Base-by-base conservation (phyloP, 1,284 basidiomycete species). In the Xerocomus amazonicus region DNA sequence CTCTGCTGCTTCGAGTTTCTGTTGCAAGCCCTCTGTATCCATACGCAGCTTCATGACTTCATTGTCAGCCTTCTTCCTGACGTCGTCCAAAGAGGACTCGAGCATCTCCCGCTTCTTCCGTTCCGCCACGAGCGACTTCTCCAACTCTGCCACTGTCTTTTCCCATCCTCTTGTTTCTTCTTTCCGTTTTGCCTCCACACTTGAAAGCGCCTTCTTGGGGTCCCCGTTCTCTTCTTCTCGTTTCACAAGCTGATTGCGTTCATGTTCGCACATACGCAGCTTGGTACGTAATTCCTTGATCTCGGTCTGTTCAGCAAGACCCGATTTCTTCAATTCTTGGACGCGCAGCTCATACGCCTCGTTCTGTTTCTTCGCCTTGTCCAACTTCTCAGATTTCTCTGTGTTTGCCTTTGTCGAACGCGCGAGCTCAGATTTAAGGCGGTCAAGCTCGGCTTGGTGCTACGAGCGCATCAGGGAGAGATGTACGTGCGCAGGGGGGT, bases 281-380 rank as follows among this genome's bases (percentile, higher is more conserved):
- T 83, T 87, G 37, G 71, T 59, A 9, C 78, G 75, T 2, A 86
- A 66, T 17, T 82, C 82, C 58, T 80, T 85, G 56, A 85, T 63
- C 61, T 88, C 84, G 0, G 69, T 64, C 58, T 85, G 79, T 47
- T 84, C 81, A 0, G 70, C 53, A 2, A 66, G 52, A n/a, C 69
- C 65, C 9, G 66, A 52, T 56, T 77, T 81, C 65, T 78, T 84
- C 47, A 81, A 66, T 41, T 86, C 86, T 41, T 81, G 79, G 1
- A 83, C 53, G 29, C 78, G 75, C 12, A 62, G 56, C 28, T 86
- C 83, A 38, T 81, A 72, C 3, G 69, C 50, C 0, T 80, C 78
- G 31, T 73, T 76, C 51, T 82, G 80, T 60, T 80, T 85, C 73
- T 78, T 84, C 43, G 81, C 70, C 56, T 80, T 85, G 41, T 83